Evolutionary conservation across 805 yeast species (phyloP).

Genomic region (Candida maris): DNA sequence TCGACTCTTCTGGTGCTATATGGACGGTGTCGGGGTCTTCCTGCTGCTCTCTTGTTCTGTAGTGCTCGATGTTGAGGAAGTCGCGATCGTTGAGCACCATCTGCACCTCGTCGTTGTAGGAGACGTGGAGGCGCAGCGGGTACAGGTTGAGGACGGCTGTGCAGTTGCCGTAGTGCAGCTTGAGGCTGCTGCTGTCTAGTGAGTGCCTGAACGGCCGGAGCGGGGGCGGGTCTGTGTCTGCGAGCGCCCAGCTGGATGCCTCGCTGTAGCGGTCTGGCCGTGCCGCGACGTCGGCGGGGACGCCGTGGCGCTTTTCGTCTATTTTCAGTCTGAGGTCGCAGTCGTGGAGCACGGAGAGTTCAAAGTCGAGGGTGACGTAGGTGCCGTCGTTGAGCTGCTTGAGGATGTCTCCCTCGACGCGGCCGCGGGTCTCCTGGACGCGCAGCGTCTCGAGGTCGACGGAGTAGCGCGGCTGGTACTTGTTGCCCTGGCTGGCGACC

Average conservation of each 20-base stretch:
- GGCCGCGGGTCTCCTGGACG: slow-evolving; percentile 27
- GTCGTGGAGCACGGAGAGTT: slow-evolving; percentile 51
- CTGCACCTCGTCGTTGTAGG: slow-evolving; percentile 41
- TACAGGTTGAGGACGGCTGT: slow-evolving; percentile 39
- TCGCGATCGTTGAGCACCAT: slow-evolving; percentile 64
- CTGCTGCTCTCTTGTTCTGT: slow-evolving; percentile 47
- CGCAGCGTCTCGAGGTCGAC: slow-evolving; percentile 36
- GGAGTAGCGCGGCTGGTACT: slow-evolving; percentile 37
- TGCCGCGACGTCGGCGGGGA: slow-evolving; percentile 7
- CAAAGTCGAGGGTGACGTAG: slow-evolving; percentile 49
- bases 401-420: slow-evolving; percentile 42
- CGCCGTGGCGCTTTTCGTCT: slow-evolving; percentile 55
- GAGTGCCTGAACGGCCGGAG: slow-evolving; percentile 19
- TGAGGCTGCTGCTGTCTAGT: slow-evolving; percentile 19
- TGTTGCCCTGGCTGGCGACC: slow-evolving; percentile 23
- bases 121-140: slow-evolving; percentile 51
- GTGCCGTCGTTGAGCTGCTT: slow-evolving; percentile 43
- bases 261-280: slow-evolving; percentile 55
- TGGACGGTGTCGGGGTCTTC: slow-evolving; percentile 35
- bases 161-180: slow-evolving; percentile 41
- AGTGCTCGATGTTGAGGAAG: slow-evolving; percentile 81
- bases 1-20: slow-evolving; percentile 55
- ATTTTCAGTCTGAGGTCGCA: slow-evolving; percentile 58
- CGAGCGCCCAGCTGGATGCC: slow-evolving; percentile 58
- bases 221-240: slow-evolving; percentile 19